Base-by-base conservation (phyloP, 257 asterid species). In the Scutellaria galericulata region DNA sequence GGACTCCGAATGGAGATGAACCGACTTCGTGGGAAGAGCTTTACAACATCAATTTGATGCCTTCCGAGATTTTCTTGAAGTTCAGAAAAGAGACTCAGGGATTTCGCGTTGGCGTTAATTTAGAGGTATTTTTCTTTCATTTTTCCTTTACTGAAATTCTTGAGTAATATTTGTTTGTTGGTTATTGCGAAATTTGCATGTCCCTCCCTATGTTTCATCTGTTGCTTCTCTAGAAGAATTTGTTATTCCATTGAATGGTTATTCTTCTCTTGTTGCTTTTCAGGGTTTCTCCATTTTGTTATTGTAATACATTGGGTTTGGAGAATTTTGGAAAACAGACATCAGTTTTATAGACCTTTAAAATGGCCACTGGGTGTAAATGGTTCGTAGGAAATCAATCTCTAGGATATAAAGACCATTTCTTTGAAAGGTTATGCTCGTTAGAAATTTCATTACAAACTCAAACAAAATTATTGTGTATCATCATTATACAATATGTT, bases 21-120 rank as follows among this genome's bases (percentile, higher is more conserved):
- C 85, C 96, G 80, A 67, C 72, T 56, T 83, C 97, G 20, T 92
- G 88, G 95, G 98, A 90, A 10, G 98, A 91, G 77, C 95, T 81
- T 57, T 95, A 90, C 93, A 95, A 83, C 72, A 76, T 92, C 59
- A 90, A 90, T 87, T 85, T 95, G 84, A 78, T 95, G 86, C 98
- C 99, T 41, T 84, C 95, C 0, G 96, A 95, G 84, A 73, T 95
- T 63, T 90, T 91, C 75, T 70, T 90, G 55, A 92, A 95, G 85
- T 92, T 95, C 72, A 79, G 99, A 60, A 95, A 82, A 82, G 87
- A 92, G 80, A 65, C 81, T 54, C 89, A 91, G 80, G 95, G 96
- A 31, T 78, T 78, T 74, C 98, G 98, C 22, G 79, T 88, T 54
- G 98, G 99, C 65, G 80, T 92, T 76, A 95, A 95, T 78, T 73